Evolutionary conservation across 768 basidiomycete genomes (phyloP).

Genomic region (Floccularia luteovirens): DNA sequence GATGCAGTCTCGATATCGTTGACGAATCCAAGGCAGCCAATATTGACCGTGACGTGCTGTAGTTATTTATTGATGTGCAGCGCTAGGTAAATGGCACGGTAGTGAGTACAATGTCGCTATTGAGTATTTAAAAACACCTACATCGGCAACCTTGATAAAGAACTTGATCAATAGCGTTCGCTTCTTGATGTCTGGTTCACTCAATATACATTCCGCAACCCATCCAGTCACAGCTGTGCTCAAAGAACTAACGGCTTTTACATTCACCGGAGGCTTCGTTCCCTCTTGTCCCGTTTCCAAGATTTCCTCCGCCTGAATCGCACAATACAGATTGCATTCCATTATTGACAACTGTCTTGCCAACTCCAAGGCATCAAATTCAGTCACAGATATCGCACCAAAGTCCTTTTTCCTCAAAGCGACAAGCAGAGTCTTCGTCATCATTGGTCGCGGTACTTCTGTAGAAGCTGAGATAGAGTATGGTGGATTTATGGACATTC

Average conservation of each 20-base stretch:
- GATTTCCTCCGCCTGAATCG: slow-evolving; percentile 84
- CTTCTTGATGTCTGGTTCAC: slow-evolving; percentile 85
- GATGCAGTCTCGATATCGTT: slow-evolving; percentile 84
- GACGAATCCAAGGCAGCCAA: slow-evolving; percentile 94
- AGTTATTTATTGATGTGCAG: slow-evolving; percentile 78
- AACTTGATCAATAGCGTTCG: slow-evolving; percentile 76
- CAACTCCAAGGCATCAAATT: slow-evolving; percentile 89
- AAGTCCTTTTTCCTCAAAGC: slow-evolving; percentile 63
- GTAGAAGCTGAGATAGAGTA: slow-evolving; percentile 30
- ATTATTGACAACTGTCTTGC: slow-evolving; percentile 91
- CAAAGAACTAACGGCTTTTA: slow-evolving; percentile 79
- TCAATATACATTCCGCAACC: slow-evolving; percentile 91
- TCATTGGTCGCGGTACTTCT: slow-evolving; percentile 80
- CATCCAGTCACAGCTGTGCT: slow-evolving; percentile 94
- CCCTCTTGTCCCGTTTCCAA: slow-evolving; percentile 76
- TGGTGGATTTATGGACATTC: slow-evolving; percentile 65
- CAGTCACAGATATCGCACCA: slow-evolving; percentile 60
- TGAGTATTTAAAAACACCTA: slow-evolving; percentile 36
- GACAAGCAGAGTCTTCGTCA: slow-evolving; percentile 72
- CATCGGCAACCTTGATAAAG: slow-evolving; percentile 90
- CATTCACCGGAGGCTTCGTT: slow-evolving; percentile 53
- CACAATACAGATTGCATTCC: slow-evolving; percentile 84
- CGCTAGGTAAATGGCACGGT: slow-evolving; percentile 40
- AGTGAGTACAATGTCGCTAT: too few species aligned
- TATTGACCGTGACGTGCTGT: slow-evolving; percentile 87